Evolutionary conservation across 192 early-diverging fungal species (phyloP), one percentile per base, ranked within the genome.

Genomic region (Coemansia erecta): DNA sequence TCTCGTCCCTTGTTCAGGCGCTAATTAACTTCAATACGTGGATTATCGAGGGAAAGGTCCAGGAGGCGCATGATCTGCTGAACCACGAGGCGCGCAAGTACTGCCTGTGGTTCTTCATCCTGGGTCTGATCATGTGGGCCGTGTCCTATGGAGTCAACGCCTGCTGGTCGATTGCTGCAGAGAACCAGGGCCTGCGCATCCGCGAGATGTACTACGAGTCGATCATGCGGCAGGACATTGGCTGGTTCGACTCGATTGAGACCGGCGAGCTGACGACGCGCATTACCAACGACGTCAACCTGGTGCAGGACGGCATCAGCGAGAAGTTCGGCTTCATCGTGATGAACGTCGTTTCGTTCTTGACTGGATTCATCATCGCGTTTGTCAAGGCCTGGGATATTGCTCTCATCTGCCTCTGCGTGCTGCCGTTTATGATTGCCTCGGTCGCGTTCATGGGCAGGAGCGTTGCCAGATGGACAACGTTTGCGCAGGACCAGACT

Each of bases 141-240:
- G n/a, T 65, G 12, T 64, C 70, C 15, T 79, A 65, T 37, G 61
- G 69, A 12, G 53, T 79, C 39, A 69, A 69, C 49, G 58, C 62
- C 15, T 69, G 67, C 63, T 79, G 70, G 70, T 58, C 76, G 2
- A 61, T 79, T 55, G 67, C 76, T 1, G 81, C 81, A 10, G 87
- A 86, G 53, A 81, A 77, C 71, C 89, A 88, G 60, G 73, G 86
- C 14, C 82, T 89, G 55, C 84, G 92, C 45, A 90, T 95, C 53
- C 84, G 93, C 58, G 77, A 88, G 68, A 60, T 76, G 39, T 97
- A 93, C 72, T 83, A 94, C 46, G 66, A 82, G 41, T 80, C 89
- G 22, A 87, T 97, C 53, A 85, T 97, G 56, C 85, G 90, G 50
- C 93, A 95, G 75, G 92, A 97, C 46, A 90, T 93, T 66, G 83